phyloP scores from a whole-genome alignment of 495 filamentous ascomycete genomes.

The Usnea hakonensis region DNA sequence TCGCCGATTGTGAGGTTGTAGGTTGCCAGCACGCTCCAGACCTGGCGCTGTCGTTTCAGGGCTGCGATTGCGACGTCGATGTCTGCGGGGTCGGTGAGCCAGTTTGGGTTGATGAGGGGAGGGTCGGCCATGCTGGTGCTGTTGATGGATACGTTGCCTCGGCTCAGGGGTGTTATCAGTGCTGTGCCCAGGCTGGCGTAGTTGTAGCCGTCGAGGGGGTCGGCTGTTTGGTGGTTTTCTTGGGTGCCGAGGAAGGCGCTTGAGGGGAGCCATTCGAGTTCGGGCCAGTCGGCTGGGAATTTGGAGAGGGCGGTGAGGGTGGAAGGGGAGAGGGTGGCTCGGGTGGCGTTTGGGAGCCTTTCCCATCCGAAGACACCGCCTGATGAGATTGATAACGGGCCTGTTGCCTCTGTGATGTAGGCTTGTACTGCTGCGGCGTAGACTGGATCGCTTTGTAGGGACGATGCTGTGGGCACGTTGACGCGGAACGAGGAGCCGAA shows the following conservation, averaged over 20 bases:
- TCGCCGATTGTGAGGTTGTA: slow-evolving; percentile 23
- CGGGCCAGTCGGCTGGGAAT: slow-evolving; percentile 44
- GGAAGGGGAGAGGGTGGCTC: slow-evolving; percentile 14
- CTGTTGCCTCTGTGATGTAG: slow-evolving; percentile 18
- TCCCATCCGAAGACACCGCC: slow-evolving; percentile 32
- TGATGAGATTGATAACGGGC: slow-evolving; percentile 17
- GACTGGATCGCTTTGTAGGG: slow-evolving; percentile 7
- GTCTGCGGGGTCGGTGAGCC: slow-evolving; percentile 33
- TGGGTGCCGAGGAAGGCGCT: slow-evolving; percentile 22
- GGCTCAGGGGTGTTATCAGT: slow-evolving; percentile 36
- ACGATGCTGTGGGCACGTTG: slow-evolving; percentile 29
- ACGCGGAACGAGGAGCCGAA: slow-evolving; percentile 33
- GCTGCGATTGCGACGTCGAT: slow-evolving; percentile 44
- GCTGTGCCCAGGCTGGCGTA: slow-evolving; percentile 34
- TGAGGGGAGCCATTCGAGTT: slow-evolving; percentile 37
- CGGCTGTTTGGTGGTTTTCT: slow-evolving; percentile 8
- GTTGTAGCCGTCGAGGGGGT: slow-evolving; percentile 28
- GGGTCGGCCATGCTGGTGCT: slow-evolving; percentile 7
- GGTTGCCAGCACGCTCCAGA: slow-evolving; percentile 23
- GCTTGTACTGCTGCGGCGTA: slow-evolving; percentile 8
- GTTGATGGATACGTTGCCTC: slow-evolving; percentile 23
- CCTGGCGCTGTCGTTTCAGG: slow-evolving; percentile 41
- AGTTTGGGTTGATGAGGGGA: slow-evolving; percentile 34
- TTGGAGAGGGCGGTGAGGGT: slow-evolving; percentile 19
- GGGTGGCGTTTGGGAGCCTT: slow-evolving; percentile 27